Conservation (phyloP, 176 grass and related monocot genomes). For the Pontederia crassipes region DNA sequence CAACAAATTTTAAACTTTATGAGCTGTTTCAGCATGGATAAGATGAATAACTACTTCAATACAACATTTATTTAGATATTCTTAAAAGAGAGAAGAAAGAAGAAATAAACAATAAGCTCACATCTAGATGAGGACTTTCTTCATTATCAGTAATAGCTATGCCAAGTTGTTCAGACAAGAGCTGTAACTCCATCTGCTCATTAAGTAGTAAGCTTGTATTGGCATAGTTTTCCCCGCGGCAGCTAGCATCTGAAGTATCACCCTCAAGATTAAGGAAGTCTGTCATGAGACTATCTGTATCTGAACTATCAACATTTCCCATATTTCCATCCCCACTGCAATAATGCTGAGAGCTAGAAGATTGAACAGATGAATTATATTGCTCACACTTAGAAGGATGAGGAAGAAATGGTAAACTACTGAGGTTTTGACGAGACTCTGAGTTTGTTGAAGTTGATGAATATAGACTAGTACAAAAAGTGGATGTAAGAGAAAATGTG, state of each 20-base stretch:
- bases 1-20: background rate
- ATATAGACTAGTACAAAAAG: slow-evolving; percentile 62
- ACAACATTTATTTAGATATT: background rate
- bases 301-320: slow-evolving; percentile 27
- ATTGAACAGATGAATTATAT: slow-evolving; percentile 25
- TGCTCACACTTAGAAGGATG: slow-evolving; percentile 60
- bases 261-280: slow-evolving; percentile 66
- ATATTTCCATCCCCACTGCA: slow-evolving; percentile 25
- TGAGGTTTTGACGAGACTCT: slow-evolving; percentile 25
- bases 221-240: slow-evolving; percentile 26
- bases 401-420: slow-evolving; percentile 65
- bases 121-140: slow-evolving; percentile 64
- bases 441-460: slow-evolving; percentile 27
- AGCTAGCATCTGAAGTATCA: slow-evolving; percentile 52
- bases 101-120: slow-evolving; percentile 28
- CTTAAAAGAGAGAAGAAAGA: background rate
- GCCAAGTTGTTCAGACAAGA: slow-evolving; percentile 80
- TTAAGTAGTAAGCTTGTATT: slow-evolving; percentile 30
- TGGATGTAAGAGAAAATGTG: slow-evolving; percentile 44
- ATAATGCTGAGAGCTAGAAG: slow-evolving; percentile 32
- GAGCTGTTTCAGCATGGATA: background rate
- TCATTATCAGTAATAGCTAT: slow-evolving; percentile 58
- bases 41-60: background rate
- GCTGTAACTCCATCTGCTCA: slow-evolving; percentile 61
- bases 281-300: slow-evolving; percentile 29